These are phyloP conservation scores for Bothriochloa decipiens DNA, from an alignment of 176 grass and related monocot genomes.

Conservation along the genomic window DNA sequence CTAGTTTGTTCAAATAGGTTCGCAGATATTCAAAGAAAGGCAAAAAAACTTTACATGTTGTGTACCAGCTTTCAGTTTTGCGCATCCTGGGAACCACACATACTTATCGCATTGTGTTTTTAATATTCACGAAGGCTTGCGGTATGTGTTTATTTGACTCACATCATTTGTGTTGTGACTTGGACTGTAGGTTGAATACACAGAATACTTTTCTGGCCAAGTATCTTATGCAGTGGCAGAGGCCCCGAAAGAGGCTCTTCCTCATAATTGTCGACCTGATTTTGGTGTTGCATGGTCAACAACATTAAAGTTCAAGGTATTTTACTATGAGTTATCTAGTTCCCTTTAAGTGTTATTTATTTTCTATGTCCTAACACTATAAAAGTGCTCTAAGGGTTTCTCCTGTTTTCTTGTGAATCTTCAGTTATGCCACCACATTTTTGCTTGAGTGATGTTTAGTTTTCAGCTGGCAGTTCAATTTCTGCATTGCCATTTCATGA, in stretches of 20 bases:
- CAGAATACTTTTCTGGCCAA: slow-evolving; percentile 95
- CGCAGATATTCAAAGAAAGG: not conserved
- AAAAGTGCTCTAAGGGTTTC: not conserved
- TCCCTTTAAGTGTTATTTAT: not conserved
- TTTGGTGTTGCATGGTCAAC: slow-evolving; percentile 76
- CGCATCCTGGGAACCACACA: not conserved
- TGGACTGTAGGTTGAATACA: slow-evolving; percentile 84
- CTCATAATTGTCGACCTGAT: slow-evolving; percentile 78
- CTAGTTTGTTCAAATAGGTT: not conserved
- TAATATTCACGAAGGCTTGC: not conserved
- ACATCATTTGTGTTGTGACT: slow-evolving; percentile 29
- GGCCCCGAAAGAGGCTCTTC: slow-evolving; percentile 88
- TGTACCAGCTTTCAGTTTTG: not conserved
- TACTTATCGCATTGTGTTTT: not conserved
- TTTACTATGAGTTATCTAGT: slow-evolving; percentile 16
- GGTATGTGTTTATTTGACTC: slow-evolving; percentile 24
- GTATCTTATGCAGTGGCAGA: slow-evolving; percentile 83
- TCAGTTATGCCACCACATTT: slow-evolving; percentile 7
- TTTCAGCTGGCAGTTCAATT: slow-evolving; percentile 15
- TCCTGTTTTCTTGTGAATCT: not conserved
- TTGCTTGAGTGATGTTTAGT: slow-evolving; percentile 15
- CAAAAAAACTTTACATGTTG: not conserved
- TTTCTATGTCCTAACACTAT: not conserved
- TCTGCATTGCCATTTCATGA: slow-evolving; percentile 23
- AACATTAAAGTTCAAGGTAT: slow-evolving; percentile 84